phyloP scores from a whole-genome alignment of 2,329 filamentous ascomycete species.

The Talaromyces sp. region DNA sequence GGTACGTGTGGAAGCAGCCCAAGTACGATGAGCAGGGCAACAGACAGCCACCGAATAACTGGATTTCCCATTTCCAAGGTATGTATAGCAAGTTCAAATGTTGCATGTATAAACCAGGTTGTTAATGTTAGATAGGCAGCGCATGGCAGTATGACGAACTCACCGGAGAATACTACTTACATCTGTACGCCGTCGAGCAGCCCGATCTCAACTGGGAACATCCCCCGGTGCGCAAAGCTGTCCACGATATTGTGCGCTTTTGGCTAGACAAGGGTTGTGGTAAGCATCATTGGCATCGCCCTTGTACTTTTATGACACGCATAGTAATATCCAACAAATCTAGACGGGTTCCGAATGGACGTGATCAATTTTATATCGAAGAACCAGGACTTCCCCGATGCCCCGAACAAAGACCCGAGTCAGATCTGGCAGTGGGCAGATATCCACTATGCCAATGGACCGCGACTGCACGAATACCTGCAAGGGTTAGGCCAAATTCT shows the following conservation, averaged over 20 bases:
- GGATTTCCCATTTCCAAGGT: constrained; percentile 49
- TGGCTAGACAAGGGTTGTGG: constrained; percentile 70
- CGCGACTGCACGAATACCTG: constrained; percentile 55
- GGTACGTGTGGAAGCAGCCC: constrained; percentile 59
- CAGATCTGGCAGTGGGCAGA: constrained; percentile 32
- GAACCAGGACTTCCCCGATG: constrained; percentile 49
- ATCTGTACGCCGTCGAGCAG: constrained; percentile 70
- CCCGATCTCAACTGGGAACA: constrained; percentile 87
- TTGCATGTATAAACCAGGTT: background rate
- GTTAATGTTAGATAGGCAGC: constrained; percentile 23
- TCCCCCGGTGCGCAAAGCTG: constrained; percentile 60
- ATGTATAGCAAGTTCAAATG: constrained; percentile 21
- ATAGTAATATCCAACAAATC: background rate
- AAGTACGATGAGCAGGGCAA: constrained; percentile 53
- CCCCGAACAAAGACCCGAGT: constrained; percentile 26
- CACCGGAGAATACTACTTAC: constrained; percentile 73
- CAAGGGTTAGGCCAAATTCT: constrained; percentile 51
- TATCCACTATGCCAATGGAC: constrained; percentile 52
- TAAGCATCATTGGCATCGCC: background rate
- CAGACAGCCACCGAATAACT: constrained; percentile 70
- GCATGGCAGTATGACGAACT: constrained; percentile 60
- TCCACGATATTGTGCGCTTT: constrained; percentile 71
- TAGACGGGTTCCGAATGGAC: constrained; percentile 66
- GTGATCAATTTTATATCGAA: constrained; percentile 72
- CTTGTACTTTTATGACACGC: background rate